phyloP scores from a whole-genome alignment of 1,284 basidiomycete genomes.

The Trichosporon sp. region DNA sequence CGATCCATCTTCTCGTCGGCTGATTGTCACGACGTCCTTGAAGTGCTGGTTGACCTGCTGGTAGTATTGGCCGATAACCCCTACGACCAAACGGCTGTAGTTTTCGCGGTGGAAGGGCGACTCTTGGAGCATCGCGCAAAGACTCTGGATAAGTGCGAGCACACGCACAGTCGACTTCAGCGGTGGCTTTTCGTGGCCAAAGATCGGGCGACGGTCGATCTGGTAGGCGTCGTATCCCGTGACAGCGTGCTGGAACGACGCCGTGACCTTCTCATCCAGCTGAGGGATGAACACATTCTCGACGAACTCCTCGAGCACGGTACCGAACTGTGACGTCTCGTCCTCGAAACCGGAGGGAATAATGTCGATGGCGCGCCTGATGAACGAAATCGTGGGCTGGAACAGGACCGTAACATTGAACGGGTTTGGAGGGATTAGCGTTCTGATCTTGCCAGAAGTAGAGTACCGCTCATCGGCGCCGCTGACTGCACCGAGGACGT shows the following conservation, averaged over 20 bases:
- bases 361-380: slow-evolving; percentile 69
- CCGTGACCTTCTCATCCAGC: slow-evolving; percentile 89
- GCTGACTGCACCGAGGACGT: slow-evolving; percentile 44
- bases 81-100: slow-evolving; percentile 88
- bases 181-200: slow-evolving; percentile 42
- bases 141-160: slow-evolving; percentile 85
- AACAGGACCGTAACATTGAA: slow-evolving; percentile 95
- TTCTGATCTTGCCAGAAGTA: slow-evolving; percentile 72
- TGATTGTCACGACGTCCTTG: slow-evolving; percentile 56
- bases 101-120: slow-evolving; percentile 97
- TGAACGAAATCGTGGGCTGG: slow-evolving; percentile 85
- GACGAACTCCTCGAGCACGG: slow-evolving; percentile 84
- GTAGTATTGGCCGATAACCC: slow-evolving; percentile 96
- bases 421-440: slow-evolving; percentile 85
- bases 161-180: slow-evolving; percentile 83
- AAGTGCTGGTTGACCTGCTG: slow-evolving; percentile 88
- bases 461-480: slow-evolving; percentile 68
- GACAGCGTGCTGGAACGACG: slow-evolving; percentile 82
- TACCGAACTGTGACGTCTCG: slow-evolving; percentile 69
- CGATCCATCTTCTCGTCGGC: slow-evolving; percentile 1
- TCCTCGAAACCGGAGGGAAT: slow-evolving; percentile 72
- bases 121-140: slow-evolving; percentile 87
- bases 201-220: slow-evolving; percentile 38
- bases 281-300: slow-evolving; percentile 90
- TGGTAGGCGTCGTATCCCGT: slow-evolving; percentile 82